Conservation (phyloP, 768 basidiomycete genomes). For the Chlorophyllum brunneum region DNA sequence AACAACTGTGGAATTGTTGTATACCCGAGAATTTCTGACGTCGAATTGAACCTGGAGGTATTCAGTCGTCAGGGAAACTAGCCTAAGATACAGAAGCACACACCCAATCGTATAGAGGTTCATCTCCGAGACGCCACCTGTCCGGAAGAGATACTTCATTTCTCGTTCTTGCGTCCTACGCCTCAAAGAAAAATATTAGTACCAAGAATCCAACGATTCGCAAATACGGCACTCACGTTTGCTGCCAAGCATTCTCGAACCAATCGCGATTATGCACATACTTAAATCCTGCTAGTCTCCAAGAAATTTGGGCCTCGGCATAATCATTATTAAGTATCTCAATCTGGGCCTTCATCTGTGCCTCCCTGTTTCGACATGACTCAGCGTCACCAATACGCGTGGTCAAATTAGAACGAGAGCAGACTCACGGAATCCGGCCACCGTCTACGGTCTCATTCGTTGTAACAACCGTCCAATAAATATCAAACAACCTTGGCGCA, state of each 20-base stretch:
- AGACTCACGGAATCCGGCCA: constrained; percentile 36
- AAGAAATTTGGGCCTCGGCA: constrained; percentile 29
- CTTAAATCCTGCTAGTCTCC: constrained; percentile 29
- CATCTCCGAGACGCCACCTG: constrained; percentile 32
- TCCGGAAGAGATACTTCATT: constrained; percentile 34
- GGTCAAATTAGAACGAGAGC: constrained; percentile 6
- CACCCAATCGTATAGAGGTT: constrained; percentile 37
- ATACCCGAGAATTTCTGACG: constrained; percentile 37
- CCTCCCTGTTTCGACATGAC: constrained; percentile 26
- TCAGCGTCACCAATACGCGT: too few species aligned
- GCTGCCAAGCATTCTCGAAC: constrained; percentile 34
- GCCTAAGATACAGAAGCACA: not conserved
- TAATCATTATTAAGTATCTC: constrained; percentile 39
- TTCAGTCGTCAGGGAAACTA: not conserved
- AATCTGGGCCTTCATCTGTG: constrained; percentile 36
- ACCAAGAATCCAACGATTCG: not conserved
- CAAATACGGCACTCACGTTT: constrained; percentile 17
- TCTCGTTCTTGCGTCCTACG: constrained; percentile 25
- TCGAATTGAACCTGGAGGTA: constrained; percentile 19
- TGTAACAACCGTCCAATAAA: constrained; percentile 29
- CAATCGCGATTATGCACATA: constrained; percentile 38
- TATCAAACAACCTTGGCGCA: constrained; percentile 20
- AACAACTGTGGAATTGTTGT: constrained; percentile 44
- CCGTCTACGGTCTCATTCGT: constrained; percentile 27
- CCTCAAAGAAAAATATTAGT: not conserved